phyloP scores from a whole-genome alignment of 1,284 basidiomycete genomes.

The Ceratobasidium sp. region DNA sequence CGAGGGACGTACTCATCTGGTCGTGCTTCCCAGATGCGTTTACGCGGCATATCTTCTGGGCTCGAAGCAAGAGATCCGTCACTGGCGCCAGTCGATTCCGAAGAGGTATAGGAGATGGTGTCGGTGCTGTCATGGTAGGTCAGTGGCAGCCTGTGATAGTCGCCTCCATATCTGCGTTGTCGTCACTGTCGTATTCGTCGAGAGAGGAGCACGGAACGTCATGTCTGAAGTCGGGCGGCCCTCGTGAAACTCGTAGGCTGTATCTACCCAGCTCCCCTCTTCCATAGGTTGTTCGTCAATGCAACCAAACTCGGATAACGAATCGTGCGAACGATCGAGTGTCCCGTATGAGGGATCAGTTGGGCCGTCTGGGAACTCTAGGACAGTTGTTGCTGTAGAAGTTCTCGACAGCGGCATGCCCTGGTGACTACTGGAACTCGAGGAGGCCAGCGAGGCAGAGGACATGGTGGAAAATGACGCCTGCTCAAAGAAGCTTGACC shows the following conservation, averaged over 20 bases:
- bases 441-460: not conserved
- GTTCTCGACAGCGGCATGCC: slow-evolving; percentile 1
- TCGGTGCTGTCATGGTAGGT: not conserved
- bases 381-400: slow-evolving; percentile 13
- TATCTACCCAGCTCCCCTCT: slow-evolving; percentile 19
- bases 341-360: slow-evolving; percentile 8
- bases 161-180: slow-evolving; percentile 11
- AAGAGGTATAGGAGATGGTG: not conserved
- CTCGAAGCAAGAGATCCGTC: not conserved
- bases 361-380: slow-evolving; percentile 29
- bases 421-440: not conserved
- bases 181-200: slow-evolving; percentile 22
- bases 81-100: not conserved
- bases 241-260: not conserved
- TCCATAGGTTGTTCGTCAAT: not conserved
- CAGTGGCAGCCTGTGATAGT: not conserved
- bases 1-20: slow-evolving; percentile 31
- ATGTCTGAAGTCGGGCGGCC: not conserved
- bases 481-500: slow-evolving; percentile 6
- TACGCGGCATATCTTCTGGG: not conserved
- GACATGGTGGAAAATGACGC: too few relatives aligned
- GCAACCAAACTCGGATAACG: slow-evolving; percentile 3
- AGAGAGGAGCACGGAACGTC: slow-evolving; percentile 5
- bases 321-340: not conserved
- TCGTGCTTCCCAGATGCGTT: slow-evolving; percentile 31